Base-by-base conservation (phyloP, 441 rosid species). In the Adansonia rubrostipa region DNA sequence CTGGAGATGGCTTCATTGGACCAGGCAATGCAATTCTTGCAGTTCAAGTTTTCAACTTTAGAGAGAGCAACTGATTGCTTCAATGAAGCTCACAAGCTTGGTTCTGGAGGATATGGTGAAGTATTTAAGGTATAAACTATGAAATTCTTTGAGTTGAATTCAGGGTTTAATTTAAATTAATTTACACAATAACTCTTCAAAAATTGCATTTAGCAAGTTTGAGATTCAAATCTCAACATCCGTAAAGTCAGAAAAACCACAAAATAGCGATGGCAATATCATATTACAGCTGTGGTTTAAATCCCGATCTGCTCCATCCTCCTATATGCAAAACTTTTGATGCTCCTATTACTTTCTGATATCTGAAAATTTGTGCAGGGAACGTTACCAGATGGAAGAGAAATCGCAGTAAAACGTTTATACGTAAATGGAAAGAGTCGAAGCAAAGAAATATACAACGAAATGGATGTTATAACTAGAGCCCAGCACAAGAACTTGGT, bases 401-500 rank as follows among this genome's bases (percentile, higher is more conserved):
- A 91, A 80, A 89, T 91, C 3, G 92, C 95, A 19, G 75, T 92
- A 48, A 92, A 92, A 74, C 89, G 92, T 19, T 70, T 91, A 8
- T 86, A 73, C 61, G 71, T 82, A 54, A 70, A 77, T 42, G 82
- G 86, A 22, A 87, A 78, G 67, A 78, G 66, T 36, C 81, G 81
- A 74, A 56, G 73, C 0, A 80, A 78, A 15, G 91, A 88, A 75
- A 83, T 92, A 36, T 84, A 87, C 80, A 85, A 89, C 78, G 92
- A 91, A 81, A 82, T 91, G 77, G 83, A 92, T 77, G 85, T 91
- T 8, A 88, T 92, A 56, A 81, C 89, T 47, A 84, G 83, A 80
- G 91, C 86, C 51, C 87, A 89, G 33, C 97, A 91, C 74, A 92
- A 82, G 82, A 87, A 88, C 84, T 70, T 92, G 91, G 92, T 89